phyloP scores from a whole-genome alignment of 352 stramenopile genomes.

The Globisporangium ultimum region DNA sequence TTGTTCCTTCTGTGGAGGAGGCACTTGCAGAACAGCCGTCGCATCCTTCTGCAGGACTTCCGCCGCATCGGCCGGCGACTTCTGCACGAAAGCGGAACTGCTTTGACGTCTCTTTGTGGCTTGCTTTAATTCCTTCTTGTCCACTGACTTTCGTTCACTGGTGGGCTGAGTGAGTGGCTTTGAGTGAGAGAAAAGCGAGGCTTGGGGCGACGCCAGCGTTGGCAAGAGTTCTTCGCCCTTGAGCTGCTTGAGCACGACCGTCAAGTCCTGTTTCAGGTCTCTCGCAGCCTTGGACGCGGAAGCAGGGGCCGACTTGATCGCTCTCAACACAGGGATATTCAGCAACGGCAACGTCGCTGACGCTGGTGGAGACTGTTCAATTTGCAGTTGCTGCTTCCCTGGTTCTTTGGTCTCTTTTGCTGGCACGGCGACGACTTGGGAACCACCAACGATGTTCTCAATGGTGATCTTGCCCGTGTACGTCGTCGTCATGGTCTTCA shows the following conservation, averaged over 20 bases:
- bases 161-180: not conserved
- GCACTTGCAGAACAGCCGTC: not conserved
- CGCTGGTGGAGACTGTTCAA: too few relatives aligned
- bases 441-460: not conserved
- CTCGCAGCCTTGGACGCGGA: not conserved
- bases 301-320: not conserved
- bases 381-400: not conserved
- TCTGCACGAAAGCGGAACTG: not conserved
- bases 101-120: not conserved
- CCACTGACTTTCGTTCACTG: not conserved
- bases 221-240: conserved; percentile 8
- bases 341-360: too few relatives aligned
- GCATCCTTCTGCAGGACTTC: not conserved
- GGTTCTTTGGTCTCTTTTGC: not conserved
- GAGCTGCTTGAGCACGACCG: conserved; percentile 9
- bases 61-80: not conserved
- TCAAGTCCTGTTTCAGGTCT: conserved; percentile 6
- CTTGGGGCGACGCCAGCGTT: not conserved
- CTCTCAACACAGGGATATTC: conserved; percentile 1
- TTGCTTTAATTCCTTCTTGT: not conserved
- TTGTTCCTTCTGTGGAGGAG: not conserved
- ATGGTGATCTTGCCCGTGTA: conserved; percentile 11
- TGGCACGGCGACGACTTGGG: not conserved
- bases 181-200: too few relatives aligned
- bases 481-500: conserved; percentile 3